A percentile compares a stretch with the other conserved stretches of the same genome.
These are phyloP conservation scores for Zasmidium angulare DNA, from an alignment of 2,329 filamentous ascomycete species.

Conservation along the genomic window DNA sequence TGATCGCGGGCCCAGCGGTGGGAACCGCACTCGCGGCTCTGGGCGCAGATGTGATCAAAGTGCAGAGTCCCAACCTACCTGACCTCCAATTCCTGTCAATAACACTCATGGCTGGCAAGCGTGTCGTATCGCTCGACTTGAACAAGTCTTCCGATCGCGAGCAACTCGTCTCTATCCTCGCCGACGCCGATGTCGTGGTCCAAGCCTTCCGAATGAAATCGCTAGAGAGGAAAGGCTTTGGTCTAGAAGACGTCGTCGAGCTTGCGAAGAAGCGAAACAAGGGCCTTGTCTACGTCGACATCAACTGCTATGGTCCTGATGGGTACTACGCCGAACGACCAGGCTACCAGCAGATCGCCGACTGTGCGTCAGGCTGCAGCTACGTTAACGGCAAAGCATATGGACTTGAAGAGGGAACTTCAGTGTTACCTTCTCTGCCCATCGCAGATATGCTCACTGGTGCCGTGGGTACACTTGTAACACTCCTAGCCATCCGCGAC, in stretches of 20 bases:
- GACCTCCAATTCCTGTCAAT: slow-evolving; percentile 34
- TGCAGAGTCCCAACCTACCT: slow-evolving; percentile 27
- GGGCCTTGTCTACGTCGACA: slow-evolving; percentile 49
- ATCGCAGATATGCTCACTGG: slow-evolving; percentile 22
- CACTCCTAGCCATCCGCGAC: slow-evolving; percentile 30
- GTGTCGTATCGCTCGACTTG: slow-evolving; percentile 48
- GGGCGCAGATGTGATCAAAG: slow-evolving; percentile 32
- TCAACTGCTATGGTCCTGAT: slow-evolving; percentile 56
- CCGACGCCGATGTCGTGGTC: slow-evolving; percentile 52
- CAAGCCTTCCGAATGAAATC: slow-evolving; percentile 51
- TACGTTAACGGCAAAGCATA: slow-evolving; percentile 18
- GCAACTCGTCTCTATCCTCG: slow-evolving; percentile 42
- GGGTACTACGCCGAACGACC: slow-evolving; percentile 48
- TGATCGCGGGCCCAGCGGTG: slow-evolving; percentile 31
- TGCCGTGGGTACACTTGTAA: slow-evolving; percentile 22
- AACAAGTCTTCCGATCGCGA: slow-evolving; percentile 39
- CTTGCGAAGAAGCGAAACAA: slow-evolving; percentile 37
- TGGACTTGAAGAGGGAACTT: slow-evolving; percentile 22
- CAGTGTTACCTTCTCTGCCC: slow-evolving; percentile 20
- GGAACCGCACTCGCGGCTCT: slow-evolving; percentile 30
- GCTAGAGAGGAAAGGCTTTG: slow-evolving; percentile 45
- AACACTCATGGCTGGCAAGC: slow-evolving; percentile 54
- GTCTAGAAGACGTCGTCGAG: slow-evolving; percentile 18
- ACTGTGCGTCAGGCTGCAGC: slow-evolving; percentile 36
- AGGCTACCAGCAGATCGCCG: slow-evolving; percentile 56